These are phyloP conservation scores for Nemania bipapillata DNA, from an alignment of 2,329 filamentous ascomycete genomes.

Conservation along the genomic window DNA sequence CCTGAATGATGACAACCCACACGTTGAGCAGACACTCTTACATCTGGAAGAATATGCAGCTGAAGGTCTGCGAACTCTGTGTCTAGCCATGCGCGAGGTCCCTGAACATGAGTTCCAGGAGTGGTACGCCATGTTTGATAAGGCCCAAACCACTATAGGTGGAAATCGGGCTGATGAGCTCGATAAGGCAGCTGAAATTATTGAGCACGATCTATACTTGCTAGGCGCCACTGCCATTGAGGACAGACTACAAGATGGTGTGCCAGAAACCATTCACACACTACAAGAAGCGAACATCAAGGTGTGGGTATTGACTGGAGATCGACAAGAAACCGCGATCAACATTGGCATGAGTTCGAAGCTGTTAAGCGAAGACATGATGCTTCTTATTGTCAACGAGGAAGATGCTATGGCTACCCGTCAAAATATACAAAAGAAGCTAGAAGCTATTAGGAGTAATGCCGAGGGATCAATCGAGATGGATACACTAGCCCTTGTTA, in stretches of 20 bases:
- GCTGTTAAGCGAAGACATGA: constrained; percentile 98
- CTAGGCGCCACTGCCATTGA: constrained; percentile 97
- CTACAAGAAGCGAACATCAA: constrained; percentile 97
- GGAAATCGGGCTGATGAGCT: constrained; percentile 94
- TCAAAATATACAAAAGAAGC: constrained; percentile 91
- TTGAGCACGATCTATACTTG: constrained; percentile 90
- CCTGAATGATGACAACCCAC: constrained; percentile 81
- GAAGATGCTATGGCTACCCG: constrained; percentile 80
- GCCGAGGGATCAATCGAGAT: constrained; percentile 78
- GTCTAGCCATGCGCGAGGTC: constrained; percentile 92
- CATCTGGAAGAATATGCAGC: constrained; percentile 99
- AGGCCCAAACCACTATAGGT: constrained; percentile 86
- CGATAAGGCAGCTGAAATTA: constrained; percentile 95
- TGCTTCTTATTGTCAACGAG: constrained; percentile 94
- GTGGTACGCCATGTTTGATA: constrained; percentile 88
- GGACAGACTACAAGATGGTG: constrained; percentile 94
- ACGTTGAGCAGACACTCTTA: constrained; percentile 87
- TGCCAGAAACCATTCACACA: constrained; percentile 97
- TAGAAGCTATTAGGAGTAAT: constrained; percentile 88
- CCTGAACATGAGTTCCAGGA: constrained; percentile 88
- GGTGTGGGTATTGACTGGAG: constrained; percentile 96
- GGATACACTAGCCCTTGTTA: constrained; percentile 89
- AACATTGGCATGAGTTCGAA: constrained; percentile 99
- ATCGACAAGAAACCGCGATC: constrained; percentile 98
- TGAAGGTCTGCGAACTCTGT: constrained; percentile 92